Evolutionary conservation across 2,329 filamentous ascomycete species (phyloP).

Genomic region (Diaporthe velutina): DNA sequence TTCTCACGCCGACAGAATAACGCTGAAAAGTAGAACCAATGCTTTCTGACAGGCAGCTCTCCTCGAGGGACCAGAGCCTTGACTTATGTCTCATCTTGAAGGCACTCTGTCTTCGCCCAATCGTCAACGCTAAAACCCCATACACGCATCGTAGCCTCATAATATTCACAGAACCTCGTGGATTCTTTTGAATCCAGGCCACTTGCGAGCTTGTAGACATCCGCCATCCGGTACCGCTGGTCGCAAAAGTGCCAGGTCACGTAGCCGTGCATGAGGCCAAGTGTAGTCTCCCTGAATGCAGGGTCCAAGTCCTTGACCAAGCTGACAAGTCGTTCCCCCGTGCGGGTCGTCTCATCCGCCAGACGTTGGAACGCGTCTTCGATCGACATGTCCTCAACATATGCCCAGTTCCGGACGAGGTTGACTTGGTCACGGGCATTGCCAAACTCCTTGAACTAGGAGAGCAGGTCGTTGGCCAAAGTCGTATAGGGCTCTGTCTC

Average conservation of each 20-base stretch:
- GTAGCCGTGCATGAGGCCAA: background rate
- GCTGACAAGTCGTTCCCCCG: background rate
- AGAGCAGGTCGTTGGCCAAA: background rate
- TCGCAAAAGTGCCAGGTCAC: conserved; percentile 1
- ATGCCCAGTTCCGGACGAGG: background rate
- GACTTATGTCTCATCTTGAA: background rate
- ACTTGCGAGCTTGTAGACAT: background rate
- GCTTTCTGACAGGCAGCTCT: background rate
- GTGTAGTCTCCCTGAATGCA: background rate
- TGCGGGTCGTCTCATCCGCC: background rate
- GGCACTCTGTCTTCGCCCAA: background rate
- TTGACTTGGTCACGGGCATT: background rate
- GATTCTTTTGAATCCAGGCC: background rate
- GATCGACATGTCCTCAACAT: background rate
- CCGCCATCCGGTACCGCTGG: background rate
- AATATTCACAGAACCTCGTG: background rate
- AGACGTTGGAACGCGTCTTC: background rate
- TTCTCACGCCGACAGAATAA: background rate
- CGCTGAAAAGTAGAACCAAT: background rate
- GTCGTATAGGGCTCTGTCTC: background rate
- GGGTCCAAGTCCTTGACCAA: background rate
- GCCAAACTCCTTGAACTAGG: background rate
- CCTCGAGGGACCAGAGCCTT: background rate
- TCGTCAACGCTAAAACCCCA: background rate
- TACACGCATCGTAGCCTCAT: background rate